Conservation (phyloP, 1,284 basidiomycete species). For the Ustilago xerochloae region DNA sequence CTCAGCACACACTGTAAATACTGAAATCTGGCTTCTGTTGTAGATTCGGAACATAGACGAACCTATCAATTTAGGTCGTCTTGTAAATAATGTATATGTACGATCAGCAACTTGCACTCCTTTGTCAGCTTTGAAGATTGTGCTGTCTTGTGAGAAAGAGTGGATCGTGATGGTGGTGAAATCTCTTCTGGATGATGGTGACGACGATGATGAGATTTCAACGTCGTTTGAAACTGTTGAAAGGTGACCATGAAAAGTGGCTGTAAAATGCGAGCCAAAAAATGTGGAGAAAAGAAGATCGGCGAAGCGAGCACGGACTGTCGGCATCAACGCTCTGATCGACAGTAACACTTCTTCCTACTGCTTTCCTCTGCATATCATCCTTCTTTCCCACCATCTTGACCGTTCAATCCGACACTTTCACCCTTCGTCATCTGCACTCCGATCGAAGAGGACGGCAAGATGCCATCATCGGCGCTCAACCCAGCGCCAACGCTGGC, state of each 20-base stretch:
- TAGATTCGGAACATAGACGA: not conserved
- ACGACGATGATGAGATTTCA: too few species aligned
- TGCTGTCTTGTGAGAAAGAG: too few species aligned
- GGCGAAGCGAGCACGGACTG: slow-evolving; percentile 31
- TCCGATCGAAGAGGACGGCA: not conserved
- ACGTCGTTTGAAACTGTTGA: too few species aligned
- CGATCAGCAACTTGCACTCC: not conserved
- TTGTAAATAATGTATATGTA: slow-evolving; percentile 26
- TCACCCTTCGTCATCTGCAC: not conserved
- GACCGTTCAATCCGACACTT: not conserved
- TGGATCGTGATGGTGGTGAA: too few species aligned
- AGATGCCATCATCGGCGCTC: slow-evolving; percentile 33
- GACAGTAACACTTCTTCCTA: not conserved
- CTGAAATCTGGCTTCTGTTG: not conserved
- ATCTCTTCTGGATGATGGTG: too few species aligned
- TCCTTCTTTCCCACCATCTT: not conserved
- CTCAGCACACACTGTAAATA: not conserved
- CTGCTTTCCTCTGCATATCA: not conserved
- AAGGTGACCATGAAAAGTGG: too few species aligned
- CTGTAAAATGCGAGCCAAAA: too few species aligned
- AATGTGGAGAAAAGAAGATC: too few species aligned
- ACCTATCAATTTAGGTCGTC: not conserved
- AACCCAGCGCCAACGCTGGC: slow-evolving; percentile 38
- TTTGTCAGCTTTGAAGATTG: not conserved
- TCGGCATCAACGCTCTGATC: too few species aligned